Evolutionary conservation across 495 filamentous ascomycete genomes (phyloP), one percentile per base, ranked within the genome.

Genomic region (Trichoderma orchidacearum): DNA sequence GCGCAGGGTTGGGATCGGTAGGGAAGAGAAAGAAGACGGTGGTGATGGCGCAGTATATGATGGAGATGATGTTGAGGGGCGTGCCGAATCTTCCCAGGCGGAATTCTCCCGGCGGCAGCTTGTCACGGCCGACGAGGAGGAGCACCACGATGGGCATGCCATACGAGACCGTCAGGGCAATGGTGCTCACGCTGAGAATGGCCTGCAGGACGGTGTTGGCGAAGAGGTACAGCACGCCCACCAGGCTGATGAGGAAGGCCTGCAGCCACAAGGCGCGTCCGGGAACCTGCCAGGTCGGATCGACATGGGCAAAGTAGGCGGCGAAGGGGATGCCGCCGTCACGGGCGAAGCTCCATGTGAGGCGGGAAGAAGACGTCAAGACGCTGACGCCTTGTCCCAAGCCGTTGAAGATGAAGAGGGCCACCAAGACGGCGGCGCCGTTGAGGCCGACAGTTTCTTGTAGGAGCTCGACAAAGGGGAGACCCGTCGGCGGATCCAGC

Each of bases 381-480:
- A 56, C 41, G 21, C 50, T 58, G 30, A 54, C 32, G 51, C 30
- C 32, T 28, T 58, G 56, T 4, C 52, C 45, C 50, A 58, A 30
- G 48, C 72, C 72, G 55, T 75, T 75, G 68, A 75, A 77, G 56
- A 75, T 75, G 61, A 77, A 75, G 0, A 77, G 64, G 17, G 71
- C 69, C 30, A 77, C 62, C 12, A 77, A 57, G 0, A 63, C 65
- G 29, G 55, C 38, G 21, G 32, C 55, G 34, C 55, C 55, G n/a
- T 56, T 41, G 32, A 59, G 6, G 48, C 58, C 55, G 34, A 67
- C 9, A 8, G 66, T 41, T 15, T 45, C 18, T 9, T 28, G 28
- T 11, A 56, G 15, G 0, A 76, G 68, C 52, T 73, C 70, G 60
- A 76, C 72, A 62, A 76, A 76, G 1, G 74, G 74, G 0, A 74